phyloP scores from a whole-genome alignment of 768 basidiomycete species.

The Boletus reticuloceps region DNA sequence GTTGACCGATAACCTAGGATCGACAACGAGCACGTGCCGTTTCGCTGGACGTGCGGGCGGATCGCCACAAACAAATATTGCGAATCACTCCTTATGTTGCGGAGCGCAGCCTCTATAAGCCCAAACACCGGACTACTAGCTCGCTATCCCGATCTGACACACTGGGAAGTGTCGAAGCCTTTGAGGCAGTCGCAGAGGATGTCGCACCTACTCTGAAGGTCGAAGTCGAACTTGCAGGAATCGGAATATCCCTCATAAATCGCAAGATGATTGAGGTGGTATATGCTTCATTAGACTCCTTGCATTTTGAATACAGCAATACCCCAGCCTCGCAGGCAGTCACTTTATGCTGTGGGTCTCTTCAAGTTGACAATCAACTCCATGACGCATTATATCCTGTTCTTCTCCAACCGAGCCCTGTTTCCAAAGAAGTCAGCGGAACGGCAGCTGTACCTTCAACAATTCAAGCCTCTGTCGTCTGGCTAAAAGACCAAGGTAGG shows the following conservation, averaged over 20 bases:
- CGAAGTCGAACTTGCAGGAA: conserved; percentile 77
- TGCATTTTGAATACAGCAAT: conserved; percentile 83
- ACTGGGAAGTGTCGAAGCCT: conserved; percentile 65
- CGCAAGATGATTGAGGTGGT: conserved; percentile 84
- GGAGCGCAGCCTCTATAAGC: conserved; percentile 86
- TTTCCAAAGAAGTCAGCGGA: conserved; percentile 70
- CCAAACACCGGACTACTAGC: conserved; percentile 47
- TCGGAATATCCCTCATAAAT: conserved; percentile 92
- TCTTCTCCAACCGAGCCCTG: conserved; percentile 89
- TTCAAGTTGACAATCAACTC: conserved; percentile 97
- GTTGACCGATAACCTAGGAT: conserved; percentile 36
- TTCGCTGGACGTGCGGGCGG: conserved; percentile 91
- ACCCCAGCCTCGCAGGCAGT: conserved; percentile 78
- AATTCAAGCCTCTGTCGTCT: conserved; percentile 81
- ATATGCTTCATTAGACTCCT: conserved; percentile 73
- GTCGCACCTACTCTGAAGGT: conserved; percentile 63
- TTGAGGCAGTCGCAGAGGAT: conserved; percentile 83
- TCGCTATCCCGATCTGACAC: conserved; percentile 64
- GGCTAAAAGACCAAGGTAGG: conserved; percentile 90
- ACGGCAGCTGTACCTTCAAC: conserved; percentile 79
- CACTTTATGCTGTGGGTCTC: conserved; percentile 75
- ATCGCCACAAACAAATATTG: conserved; percentile 79
- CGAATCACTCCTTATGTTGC: conserved; percentile 85
- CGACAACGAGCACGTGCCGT: conserved; percentile 60
- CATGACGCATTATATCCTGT: conserved; percentile 96